Evolutionary conservation across 495 filamentous ascomycete genomes (phyloP), one percentile per base, ranked within the genome.

Genomic region (Neurospora intermedia): DNA sequence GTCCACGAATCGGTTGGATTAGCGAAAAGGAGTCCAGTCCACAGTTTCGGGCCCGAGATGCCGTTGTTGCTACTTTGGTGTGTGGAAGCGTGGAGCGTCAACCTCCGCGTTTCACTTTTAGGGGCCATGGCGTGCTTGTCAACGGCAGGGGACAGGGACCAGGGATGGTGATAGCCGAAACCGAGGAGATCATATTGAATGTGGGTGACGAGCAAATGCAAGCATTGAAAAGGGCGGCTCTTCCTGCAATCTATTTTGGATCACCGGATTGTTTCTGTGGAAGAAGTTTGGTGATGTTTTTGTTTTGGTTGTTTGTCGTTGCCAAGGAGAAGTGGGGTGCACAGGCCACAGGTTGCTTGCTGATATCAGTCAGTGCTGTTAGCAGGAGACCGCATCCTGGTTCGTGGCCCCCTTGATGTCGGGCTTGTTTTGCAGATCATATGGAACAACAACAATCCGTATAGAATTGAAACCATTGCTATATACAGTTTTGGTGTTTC

Each of bases 51-150:
- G 71, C 76, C 76, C 74, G 72, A 72, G 46, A 69, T 75, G 69
- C 78, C 77, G 78, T 27, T 43, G 69, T 76, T 77, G 73, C 74
- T 72, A 73, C 75, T 70, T 71, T 72, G 42, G 73, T 43, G 59
- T 74, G 41, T 18, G 54, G 43, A 2, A 20, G 39, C 54, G 59
- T 79, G 78, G 78, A 78, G 42, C 70, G 48, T 79, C 39, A 71
- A 35, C 76, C 72, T 80, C 78, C 78, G 78, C 62, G 38, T 39
- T 70, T 70, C 69, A 62, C 27, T 35, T 62, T 62, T 27, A n/a
- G 7, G 27, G 54, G 27, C 13, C 54, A 35, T 62, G 27, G 54
- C 54, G 54, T 62, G 13, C 54, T 62, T 62, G 54, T 35, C 27
- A 27, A 35, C 13, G 27, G 54, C 54, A 62, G 54, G 54, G 54